Base-by-base conservation (phyloP, 805 yeast species). In the Metschnikowia amazonensis region DNA sequence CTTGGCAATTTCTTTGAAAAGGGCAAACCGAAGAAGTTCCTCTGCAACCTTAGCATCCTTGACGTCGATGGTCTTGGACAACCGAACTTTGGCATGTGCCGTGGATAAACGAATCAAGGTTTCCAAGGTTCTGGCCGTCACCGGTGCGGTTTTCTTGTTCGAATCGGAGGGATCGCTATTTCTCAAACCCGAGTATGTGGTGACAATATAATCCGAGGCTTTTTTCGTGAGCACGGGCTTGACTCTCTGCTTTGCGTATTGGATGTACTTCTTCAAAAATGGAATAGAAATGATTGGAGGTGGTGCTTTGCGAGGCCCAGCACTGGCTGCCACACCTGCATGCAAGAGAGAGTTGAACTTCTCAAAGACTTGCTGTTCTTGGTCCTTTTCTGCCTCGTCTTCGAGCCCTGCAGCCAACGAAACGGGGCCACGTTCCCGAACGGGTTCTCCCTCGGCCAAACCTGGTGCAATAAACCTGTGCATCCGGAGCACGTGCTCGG, bases 121-220 rank as follows among this genome's bases (percentile, higher is more conserved):
- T 67, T 92, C 99, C 56, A 92, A 74, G 4, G 98, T 94, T 81
- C 99, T 86, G n/a, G 98, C 96, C 1, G 99, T 92, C 54, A 92
- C 87, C 30, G 99, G 98, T 1, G 96, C 84, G 0, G 97, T 90
- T 43, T 85, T 79, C 54, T 82, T 86, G 59, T 82, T 84, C 49
- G 67, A 72, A 32, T 75, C 77, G 43, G 75, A 69, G 45, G 76
- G 76, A 52, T 84, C 86, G 27, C 52, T 51, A 63, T 89, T 90
- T 70, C 99, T 80, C 53, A 94, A 74, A 10, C 82, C 81, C 2
- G 96, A 72, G 62, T 92, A 94, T 14, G 86, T 80, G 44, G 77
- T 79, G 18, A 89, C 94, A 58, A 94, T 89, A 63, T 84, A 78
- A 44, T 82, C 85, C 8, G 89, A 78, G 1, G 98, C 97, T 40